Conservation (phyloP, 2,329 filamentous ascomycete species). For the Pestalotiopsis sp. region DNA sequence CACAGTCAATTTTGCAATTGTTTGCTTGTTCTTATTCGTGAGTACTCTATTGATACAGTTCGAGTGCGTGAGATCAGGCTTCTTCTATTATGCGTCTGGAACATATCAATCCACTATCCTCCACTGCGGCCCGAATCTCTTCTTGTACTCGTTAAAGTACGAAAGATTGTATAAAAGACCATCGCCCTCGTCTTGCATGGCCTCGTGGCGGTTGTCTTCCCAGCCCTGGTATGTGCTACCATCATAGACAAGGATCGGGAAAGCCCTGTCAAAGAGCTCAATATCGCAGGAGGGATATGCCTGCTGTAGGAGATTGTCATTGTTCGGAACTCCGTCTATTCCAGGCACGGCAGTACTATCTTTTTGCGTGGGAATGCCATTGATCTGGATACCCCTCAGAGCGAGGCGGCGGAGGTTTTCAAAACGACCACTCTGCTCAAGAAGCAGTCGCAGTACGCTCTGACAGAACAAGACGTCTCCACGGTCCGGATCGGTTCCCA, state of each 20-base stretch:
- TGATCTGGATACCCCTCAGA: slow-evolving; percentile 9
- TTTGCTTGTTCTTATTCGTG: too few relatives aligned
- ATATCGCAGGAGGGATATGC: slow-evolving; percentile 8
- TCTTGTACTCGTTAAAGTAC: slow-evolving; percentile 7
- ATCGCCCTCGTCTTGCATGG: slow-evolving; percentile 10
- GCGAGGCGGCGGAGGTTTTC: slow-evolving; percentile 1
- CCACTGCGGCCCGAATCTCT: slow-evolving; percentile 11
- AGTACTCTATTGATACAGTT: not conserved
- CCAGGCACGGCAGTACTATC: not conserved
- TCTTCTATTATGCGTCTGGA: not conserved
- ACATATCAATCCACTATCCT: not conserved
- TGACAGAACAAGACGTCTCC: slow-evolving; percentile 6
- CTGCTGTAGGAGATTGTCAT: not conserved
- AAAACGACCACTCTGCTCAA: slow-evolving; percentile 8
- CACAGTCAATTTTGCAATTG: too few relatives aligned
- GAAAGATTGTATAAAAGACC: not conserved
- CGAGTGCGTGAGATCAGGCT: not conserved
- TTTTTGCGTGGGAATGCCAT: not conserved
- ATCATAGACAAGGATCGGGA: not conserved
- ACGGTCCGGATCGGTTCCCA: not conserved
- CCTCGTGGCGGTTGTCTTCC: not conserved
- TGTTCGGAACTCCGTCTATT: not conserved
- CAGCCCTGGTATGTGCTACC: not conserved
- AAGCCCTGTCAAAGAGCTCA: not conserved
- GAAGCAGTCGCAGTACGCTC: not conserved